Percentiles rank a stretch among this genome's conserved stretches.
Conservation (phyloP, 2,329 filamentous ascomycete genomes). For the Domatiomyces globalis region DNA sequence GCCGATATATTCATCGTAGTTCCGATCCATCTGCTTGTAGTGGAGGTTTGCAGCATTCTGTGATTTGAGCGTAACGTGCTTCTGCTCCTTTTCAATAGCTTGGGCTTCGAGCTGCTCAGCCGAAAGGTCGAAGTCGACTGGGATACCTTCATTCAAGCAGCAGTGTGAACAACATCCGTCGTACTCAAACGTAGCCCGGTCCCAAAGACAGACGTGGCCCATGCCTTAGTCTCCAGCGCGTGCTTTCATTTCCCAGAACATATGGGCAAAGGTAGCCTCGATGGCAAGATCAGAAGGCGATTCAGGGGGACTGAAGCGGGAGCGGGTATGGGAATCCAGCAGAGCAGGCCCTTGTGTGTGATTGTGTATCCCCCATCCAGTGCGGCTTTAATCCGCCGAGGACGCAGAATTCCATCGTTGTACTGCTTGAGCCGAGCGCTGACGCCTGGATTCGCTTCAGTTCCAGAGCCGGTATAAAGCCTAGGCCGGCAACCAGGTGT, state of each 20-base stretch:
- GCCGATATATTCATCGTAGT: neutral
- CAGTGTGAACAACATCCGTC: conserved; percentile 1
- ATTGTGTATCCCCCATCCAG: neutral
- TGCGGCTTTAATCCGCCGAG: conserved; percentile 1
- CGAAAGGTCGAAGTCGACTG: neutral
- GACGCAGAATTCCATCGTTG: neutral
- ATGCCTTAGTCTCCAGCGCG: neutral
- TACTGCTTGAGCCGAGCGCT: no score
- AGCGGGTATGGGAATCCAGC: neutral
- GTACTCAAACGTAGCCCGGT: neutral
- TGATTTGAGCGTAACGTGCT: neutral
- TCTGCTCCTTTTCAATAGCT: neutral
- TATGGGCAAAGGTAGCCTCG: neutral
- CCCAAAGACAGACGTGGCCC: neutral
- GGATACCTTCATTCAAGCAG: neutral
- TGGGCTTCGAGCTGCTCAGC: neutral
- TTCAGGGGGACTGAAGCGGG: conserved; percentile 20
- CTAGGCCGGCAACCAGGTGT: neutral
- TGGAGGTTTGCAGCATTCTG: neutral
- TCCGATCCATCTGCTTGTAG: neutral
- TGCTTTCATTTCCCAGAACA: conserved; percentile 1
- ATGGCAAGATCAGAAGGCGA: neutral
- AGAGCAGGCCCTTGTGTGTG: neutral
- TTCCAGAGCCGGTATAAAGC: conserved; percentile 3
- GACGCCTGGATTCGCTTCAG: neutral